These are phyloP conservation scores for Porogramme epimiltina DNA, from an alignment of 1,284 basidiomycete genomes.

Conservation along the genomic window DNA sequence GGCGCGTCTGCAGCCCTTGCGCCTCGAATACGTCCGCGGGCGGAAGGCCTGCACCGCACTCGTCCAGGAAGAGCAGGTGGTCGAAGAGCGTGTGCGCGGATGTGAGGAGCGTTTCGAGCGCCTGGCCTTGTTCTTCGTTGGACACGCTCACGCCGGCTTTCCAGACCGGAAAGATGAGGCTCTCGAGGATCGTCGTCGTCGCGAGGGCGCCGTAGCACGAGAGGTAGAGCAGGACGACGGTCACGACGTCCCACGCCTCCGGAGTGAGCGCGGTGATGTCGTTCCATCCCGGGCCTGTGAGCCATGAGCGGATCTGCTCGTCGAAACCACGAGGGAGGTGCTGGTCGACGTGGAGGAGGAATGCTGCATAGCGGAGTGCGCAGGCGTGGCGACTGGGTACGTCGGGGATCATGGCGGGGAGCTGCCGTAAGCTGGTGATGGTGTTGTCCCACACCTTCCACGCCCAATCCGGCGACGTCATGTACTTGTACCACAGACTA, in stretches of 20 bases:
- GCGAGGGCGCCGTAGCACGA: slow-evolving; percentile 67
- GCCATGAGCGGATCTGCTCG: slow-evolving; percentile 67
- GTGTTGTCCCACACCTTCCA: slow-evolving; percentile 82
- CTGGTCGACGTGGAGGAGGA: slow-evolving; percentile 72
- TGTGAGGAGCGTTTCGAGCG: slow-evolving; percentile 52
- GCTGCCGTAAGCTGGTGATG: slow-evolving; percentile 66
- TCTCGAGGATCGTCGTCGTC: slow-evolving; percentile 69
- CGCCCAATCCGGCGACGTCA: slow-evolving; percentile 68
- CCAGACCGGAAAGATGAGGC: slow-evolving; percentile 78
- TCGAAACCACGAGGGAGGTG: slow-evolving; percentile 74
- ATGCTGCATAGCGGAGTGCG: slow-evolving; percentile 65
- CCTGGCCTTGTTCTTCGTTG: slow-evolving; percentile 38
- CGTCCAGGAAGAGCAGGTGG: slow-evolving; percentile 56
- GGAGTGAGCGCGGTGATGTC: slow-evolving; percentile 57
- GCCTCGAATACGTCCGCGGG: slow-evolving; percentile 60
- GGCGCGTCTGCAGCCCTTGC: slow-evolving; percentile 66
- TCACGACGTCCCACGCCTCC: slow-evolving; percentile 69
- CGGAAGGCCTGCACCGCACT: slow-evolving; percentile 46
- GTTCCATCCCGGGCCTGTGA: slow-evolving; percentile 60
- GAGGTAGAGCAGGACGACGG: slow-evolving; percentile 62
- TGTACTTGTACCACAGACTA: slow-evolving; percentile 78
- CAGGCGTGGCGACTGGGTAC: slow-evolving; percentile 45
- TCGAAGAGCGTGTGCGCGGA: slow-evolving; percentile 66
- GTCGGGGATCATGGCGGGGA: slow-evolving; percentile 57
- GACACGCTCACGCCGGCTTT: slow-evolving; percentile 45